Percentiles rank a stretch among this genome's conserved stretches.
phyloP scores from a whole-genome alignment of 495 filamentous ascomycete genomes.

The Tuber melanosporum region DNA sequence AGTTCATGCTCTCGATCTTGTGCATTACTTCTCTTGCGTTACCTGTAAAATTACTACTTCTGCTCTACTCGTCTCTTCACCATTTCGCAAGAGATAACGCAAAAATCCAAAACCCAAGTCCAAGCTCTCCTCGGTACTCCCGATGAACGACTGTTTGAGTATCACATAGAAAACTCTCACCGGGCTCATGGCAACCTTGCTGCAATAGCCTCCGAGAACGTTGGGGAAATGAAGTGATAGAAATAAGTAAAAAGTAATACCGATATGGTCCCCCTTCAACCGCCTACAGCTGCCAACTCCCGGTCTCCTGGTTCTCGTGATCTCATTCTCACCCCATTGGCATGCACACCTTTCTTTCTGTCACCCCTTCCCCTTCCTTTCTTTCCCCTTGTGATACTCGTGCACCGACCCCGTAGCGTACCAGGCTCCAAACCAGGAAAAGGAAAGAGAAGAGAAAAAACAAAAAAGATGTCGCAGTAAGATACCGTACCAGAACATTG shows the following conservation, averaged over 20 bases:
- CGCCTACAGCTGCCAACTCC: not conserved
- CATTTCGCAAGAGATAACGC: not conserved
- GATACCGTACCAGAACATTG: conserved; percentile 18
- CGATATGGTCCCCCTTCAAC: not conserved
- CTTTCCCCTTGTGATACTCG: not conserved
- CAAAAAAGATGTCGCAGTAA: conserved; percentile 5
- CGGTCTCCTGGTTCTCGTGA: not conserved
- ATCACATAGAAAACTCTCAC: not conserved
- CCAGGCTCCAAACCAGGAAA: not conserved
- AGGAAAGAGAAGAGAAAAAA: not conserved
- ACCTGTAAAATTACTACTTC: not conserved
- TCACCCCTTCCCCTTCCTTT: not conserved
- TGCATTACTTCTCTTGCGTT: not conserved
- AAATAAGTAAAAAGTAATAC: not conserved
- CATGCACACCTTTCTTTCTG: not conserved
- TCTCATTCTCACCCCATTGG: not conserved
- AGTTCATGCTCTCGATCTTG: not conserved
- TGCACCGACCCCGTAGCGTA: not conserved
- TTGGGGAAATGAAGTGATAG: not conserved
- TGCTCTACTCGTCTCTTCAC: not conserved
- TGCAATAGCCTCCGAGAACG: not conserved
- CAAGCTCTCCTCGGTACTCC: not conserved
- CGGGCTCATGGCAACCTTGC: not conserved
- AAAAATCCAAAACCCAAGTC: not conserved
- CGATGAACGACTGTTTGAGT: not conserved